Percentiles rank a stretch among this genome's conserved stretches.
Evolutionary conservation across 352 stramenopile species (phyloP).

Genomic region (Phytopythium delawarense): DNA sequence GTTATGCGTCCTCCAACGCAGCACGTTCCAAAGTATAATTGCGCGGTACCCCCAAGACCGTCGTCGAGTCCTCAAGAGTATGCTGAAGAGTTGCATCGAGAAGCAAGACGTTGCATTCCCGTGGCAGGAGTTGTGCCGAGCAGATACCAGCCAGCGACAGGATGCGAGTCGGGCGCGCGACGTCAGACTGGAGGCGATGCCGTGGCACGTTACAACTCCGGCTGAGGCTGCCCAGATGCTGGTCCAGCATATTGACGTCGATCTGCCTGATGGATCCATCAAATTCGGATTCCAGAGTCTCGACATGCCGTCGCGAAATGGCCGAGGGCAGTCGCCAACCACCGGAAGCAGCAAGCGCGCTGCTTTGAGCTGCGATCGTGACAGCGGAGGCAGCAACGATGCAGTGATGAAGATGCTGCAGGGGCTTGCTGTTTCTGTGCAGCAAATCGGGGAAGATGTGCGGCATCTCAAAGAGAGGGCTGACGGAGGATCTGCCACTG

Average conservation of each 20-base stretch:
- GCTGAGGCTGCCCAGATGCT: slow-evolving; percentile 1
- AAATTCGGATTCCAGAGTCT: slow-evolving; percentile 18
- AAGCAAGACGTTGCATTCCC: neutral
- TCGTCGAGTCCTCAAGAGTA: slow-evolving; percentile 8
- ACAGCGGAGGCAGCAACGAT: neutral
- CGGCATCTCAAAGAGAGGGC: neutral
- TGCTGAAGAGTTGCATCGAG: slow-evolving; percentile 11
- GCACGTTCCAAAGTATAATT: slow-evolving; percentile 3
- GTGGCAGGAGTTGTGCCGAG: slow-evolving; percentile 12
- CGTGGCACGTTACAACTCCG: neutral
- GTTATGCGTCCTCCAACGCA: slow-evolving; percentile 12
- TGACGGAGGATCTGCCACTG: no score
- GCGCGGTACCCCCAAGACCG: slow-evolving; percentile 11
- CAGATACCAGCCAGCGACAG: slow-evolving; percentile 6
- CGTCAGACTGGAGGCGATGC: neutral
- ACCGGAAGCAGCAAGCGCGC: neutral
- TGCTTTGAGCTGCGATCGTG: neutral
- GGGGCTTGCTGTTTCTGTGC: neutral
- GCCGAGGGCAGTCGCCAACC: neutral
- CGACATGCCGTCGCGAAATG: neutral
- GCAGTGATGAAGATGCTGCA: neutral
- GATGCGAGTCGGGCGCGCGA: neutral
- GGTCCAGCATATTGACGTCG: slow-evolving; percentile 13
- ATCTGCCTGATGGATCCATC: slow-evolving; percentile 11
- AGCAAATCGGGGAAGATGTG: neutral